A percentile compares a stretch with the other conserved stretches of the same genome.
These are phyloP conservation scores for Vanderwaltozyma verrucispora DNA, from an alignment of 805 yeast genomes.

Conservation along the genomic window DNA sequence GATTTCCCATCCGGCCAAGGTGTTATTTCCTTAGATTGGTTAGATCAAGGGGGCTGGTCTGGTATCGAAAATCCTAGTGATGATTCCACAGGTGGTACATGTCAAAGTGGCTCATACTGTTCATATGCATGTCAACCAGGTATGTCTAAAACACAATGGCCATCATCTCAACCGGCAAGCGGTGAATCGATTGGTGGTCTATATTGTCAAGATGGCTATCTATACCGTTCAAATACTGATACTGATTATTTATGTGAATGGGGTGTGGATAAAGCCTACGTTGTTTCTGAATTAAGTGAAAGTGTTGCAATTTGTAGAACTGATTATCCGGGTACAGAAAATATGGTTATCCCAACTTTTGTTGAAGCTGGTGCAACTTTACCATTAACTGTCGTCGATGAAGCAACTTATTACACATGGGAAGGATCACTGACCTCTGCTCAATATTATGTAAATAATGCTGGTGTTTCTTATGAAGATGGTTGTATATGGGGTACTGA, in stretches of 20 bases:
- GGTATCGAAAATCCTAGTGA: slow-evolving; percentile 36
- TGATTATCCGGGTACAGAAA: slow-evolving; percentile 98
- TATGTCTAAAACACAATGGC: slow-evolving; percentile 99
- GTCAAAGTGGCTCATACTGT: slow-evolving; percentile 87
- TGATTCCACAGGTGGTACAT: slow-evolving; percentile 38
- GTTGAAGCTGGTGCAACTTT: slow-evolving; percentile 55
- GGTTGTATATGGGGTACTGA: slow-evolving; percentile 90
- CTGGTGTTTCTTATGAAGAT: slow-evolving; percentile 80
- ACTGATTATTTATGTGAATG: slow-evolving; percentile 70
- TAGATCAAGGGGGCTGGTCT: slow-evolving; percentile 43
- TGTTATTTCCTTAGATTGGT: slow-evolving; percentile 49
- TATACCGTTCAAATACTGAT: slow-evolving; percentile 68
- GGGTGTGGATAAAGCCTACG: slow-evolving; percentile 66
- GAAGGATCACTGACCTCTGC: slow-evolving; percentile 74
- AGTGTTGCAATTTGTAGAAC: slow-evolving; percentile 91
- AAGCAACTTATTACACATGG: slow-evolving; percentile 73
- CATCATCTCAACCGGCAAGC: slow-evolving; percentile 69
- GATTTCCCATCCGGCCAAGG: slow-evolving; percentile 69
- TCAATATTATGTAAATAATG: slow-evolving; percentile 95
- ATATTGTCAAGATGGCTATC: slow-evolving; percentile 69
- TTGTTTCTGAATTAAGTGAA: slow-evolving; percentile 49
- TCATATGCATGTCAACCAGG: slow-evolving; percentile 98
- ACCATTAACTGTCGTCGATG: slow-evolving; percentile 72
- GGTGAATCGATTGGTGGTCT: slow-evolving; percentile 95
- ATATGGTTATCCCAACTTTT: slow-evolving; percentile 91